Evolutionary conservation across 305 asterid species (phyloP).

Genomic region (Rubia peregrina): DNA sequence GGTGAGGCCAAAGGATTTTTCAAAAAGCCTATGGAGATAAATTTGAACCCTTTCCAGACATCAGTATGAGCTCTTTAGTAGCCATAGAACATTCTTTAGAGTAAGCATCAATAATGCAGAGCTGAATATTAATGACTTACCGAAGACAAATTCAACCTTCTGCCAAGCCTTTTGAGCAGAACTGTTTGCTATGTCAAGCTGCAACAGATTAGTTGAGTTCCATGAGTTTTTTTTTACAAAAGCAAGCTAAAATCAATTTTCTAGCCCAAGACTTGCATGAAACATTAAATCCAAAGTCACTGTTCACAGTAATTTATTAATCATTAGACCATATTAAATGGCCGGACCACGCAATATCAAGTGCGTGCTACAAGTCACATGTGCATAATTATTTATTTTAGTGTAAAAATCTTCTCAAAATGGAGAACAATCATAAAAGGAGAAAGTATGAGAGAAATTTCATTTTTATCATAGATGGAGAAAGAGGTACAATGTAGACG

Average conservation of each 20-base stretch:
- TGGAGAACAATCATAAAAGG: too few relatives aligned
- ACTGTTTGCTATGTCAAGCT: slow-evolving; percentile 86
- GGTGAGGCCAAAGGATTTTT: not conserved
- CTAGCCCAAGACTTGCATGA: not conserved
- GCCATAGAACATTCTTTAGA: slow-evolving; percentile 6
- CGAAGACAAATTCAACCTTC: slow-evolving; percentile 75
- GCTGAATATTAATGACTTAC: slow-evolving; percentile 31
- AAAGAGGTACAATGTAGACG: too few relatives aligned
- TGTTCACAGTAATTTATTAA: not conserved
- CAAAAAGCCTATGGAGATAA: not conserved
- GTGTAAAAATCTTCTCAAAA: too few relatives aligned
- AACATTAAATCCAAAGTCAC: not conserved
- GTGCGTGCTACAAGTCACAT: too few relatives aligned
- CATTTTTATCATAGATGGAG: too few relatives aligned
- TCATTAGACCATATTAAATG: not conserved
- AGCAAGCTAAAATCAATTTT: not conserved
- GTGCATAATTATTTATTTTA: too few relatives aligned
- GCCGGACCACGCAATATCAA: too few relatives aligned
- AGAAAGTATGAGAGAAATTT: too few relatives aligned
- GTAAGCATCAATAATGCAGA: not conserved
- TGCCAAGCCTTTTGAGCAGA: slow-evolving; percentile 86
- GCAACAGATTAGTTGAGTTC: slow-evolving; percentile 25
- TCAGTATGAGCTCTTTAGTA: not conserved
- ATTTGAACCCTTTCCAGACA: not conserved
- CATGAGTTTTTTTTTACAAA: not conserved